phyloP scores from a whole-genome alignment of 2,329 filamentous ascomycete species.

The Cladosporium austrohemisphaericum region DNA sequence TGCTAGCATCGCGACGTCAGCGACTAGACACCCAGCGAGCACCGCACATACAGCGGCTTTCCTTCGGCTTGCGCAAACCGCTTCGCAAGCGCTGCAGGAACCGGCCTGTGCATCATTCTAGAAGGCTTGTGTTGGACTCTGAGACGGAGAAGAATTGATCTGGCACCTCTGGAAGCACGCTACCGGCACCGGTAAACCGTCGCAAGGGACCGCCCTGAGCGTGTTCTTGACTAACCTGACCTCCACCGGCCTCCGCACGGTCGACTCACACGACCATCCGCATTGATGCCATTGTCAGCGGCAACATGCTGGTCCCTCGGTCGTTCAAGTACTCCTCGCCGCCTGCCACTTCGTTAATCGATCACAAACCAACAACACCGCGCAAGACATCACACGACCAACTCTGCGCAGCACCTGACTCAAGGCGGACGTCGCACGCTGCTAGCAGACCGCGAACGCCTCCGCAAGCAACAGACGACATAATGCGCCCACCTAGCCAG shows the following conservation, averaged over 20 bases:
- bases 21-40: conserved; percentile 5
- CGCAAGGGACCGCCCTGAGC: conserved; percentile 1
- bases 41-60: conserved; percentile 5
- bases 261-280: conserved; percentile 15
- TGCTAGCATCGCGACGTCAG: conserved; percentile 9
- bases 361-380: conserved; percentile 6
- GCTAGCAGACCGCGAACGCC: conserved; percentile 4
- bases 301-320: conserved; percentile 44
- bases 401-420: background rate
- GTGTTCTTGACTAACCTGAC: conserved; percentile 11
- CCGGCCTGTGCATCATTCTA: conserved; percentile 15
- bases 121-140: conserved; percentile 4
- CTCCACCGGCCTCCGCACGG: conserved; percentile 8
- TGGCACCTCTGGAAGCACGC: background rate
- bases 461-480: conserved; percentile 15
- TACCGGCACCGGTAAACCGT: conserved; percentile 8
- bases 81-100: conserved; percentile 14
- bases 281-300: conserved; percentile 15
- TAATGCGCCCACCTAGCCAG: conserved; percentile 16
- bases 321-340: conserved; percentile 42
- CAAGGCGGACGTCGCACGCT: background rate
- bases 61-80: conserved; percentile 12
- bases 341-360: conserved; percentile 23
- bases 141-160: background rate
- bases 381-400: conserved; percentile 9